These are phyloP conservation scores for Trametes cinnabarina DNA, from an alignment of 768 basidiomycete species.

Conservation along the genomic window DNA sequence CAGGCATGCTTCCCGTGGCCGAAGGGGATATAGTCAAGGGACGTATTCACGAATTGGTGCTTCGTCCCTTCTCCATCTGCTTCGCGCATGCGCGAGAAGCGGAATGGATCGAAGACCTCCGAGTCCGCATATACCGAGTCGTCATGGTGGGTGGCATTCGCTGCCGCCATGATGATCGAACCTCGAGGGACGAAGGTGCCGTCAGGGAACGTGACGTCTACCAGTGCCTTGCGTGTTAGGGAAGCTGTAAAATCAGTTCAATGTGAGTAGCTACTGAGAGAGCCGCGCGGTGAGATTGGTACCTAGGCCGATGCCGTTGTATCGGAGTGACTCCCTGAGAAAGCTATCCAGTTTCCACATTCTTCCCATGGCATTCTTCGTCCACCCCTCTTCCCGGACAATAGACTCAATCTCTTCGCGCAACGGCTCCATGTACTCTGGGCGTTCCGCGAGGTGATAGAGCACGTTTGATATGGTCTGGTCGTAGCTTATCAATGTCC, in stretches of 20 bases:
- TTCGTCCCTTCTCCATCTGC: constrained; percentile 8
- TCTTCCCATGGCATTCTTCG: constrained; percentile 26
- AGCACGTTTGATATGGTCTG: constrained; percentile 31
- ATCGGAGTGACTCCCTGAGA: constrained; percentile 28
- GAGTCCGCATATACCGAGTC: constrained; percentile 24
- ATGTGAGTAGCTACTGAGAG: too few species aligned
- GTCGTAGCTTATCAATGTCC: neutral
- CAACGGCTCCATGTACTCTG: constrained; percentile 25
- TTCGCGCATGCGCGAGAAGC: constrained; percentile 21
- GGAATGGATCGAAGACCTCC: constrained; percentile 24
- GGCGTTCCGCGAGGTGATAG: constrained; percentile 27
- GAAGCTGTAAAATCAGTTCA: neutral
- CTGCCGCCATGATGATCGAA: constrained; percentile 16
- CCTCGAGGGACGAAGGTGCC: constrained; percentile 25
- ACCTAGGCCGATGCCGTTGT: constrained; percentile 17
- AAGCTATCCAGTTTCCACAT: constrained; percentile 35
- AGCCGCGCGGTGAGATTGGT: too few species aligned
- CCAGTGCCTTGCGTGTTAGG: constrained; percentile 7
- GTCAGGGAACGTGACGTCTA: constrained; percentile 20
- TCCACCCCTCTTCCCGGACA: constrained; percentile 31
- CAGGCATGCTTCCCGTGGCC: constrained; percentile 24
- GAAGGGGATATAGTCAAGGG: constrained; percentile 17
- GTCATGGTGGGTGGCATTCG: constrained; percentile 23
- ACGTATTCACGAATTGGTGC: constrained; percentile 19
- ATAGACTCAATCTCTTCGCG: constrained; percentile 31